Evolutionary conservation across 2,329 filamentous ascomycete genomes (phyloP), one percentile per base, ranked within the genome.

Genomic region (Pseudohalonectria lignicola): DNA sequence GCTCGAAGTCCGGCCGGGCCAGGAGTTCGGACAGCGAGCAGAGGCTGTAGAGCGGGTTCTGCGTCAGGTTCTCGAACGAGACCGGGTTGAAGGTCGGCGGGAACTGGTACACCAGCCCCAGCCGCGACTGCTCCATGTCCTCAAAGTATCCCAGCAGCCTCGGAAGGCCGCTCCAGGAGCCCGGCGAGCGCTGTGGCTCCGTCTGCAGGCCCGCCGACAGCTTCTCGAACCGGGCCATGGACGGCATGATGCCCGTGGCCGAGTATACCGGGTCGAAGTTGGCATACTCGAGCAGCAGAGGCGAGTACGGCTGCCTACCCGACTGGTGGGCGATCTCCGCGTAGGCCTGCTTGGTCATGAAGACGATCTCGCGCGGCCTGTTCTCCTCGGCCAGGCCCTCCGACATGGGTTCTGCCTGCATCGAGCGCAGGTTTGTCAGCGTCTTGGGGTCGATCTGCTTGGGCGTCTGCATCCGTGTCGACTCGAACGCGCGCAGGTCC

Each of bases 71-170:
- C 40, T 74, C 69, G 29, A 72, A 67, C 4, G 68, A 67, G 9
- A 76, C 64, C 9, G 75, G 63, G 44, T 74, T 70, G 57, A 84
- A 81, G 8, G 70, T 65, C 1, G 72, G 67, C 2, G 83, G 83
- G 21, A 88, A 74, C 36, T 82, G 78, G 49, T 86, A 90, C 10
- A 90, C 71, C 10, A 90, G 64, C 5, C 83, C 84, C 39, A 86
- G 74, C 9, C 84, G 71, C 1, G 83, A 78, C 38, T 74, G 66
- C 15, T 75, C 71, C 38, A 81, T 67, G 48, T 88, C 83, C 52
- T 88, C 82, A 48, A 86, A 86, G 50, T 86, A 88, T 3, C 74
- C 77, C 11, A 81, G 57, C 32, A 82, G 60, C 17, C 71, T 67
- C 13, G 77, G 73, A 9, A 79, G 50, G 45, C 83, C 66, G 52